Base-by-base conservation (phyloP, 345 rosid species). In the Eucalyptus guilfoylei region DNA sequence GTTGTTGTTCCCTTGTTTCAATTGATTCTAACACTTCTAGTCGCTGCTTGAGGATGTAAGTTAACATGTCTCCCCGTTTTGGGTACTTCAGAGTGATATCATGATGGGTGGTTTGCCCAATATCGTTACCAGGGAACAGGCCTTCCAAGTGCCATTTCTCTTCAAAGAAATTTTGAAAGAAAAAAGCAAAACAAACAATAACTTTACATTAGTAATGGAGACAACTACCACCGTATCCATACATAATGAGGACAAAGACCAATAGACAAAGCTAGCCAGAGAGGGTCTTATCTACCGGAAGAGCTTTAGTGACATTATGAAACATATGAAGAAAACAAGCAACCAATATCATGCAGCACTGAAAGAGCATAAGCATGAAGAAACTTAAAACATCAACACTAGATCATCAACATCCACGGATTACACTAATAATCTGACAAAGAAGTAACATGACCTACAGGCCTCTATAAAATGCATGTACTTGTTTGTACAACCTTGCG, bases 101-200 rank as follows among this genome's bases (percentile, higher is more conserved):
- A 88, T 93, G 91, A 93, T 72, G 91, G 60, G 86, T 88, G 37
- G 64, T 89, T 88, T n/a, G 93, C 88, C 93, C 89, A 90, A 91
- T 94, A 87, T 93, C 94, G 92, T 93, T 96, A 83, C 86, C 45
- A 88, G 93, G 97, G 94, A 94, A 95, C 85, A 97, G 93, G 89
- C 98, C 98, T 92, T 95, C 94, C 21, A n/a, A 95, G 94, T 88
- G 98, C 97, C 94, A 97, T 91, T 93, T 97, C 99, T 93, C 99
- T 96, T 76, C 80, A 15, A 47, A 72, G 48, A 91, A 85, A 88
- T 44, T 88, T 45, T 44, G 89, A 87, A 76, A 28, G 30, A 80
- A 64, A 52, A 19, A 64, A 64, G 11, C 34, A 80, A 16, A 55
- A 32, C 14, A 34, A 55, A 48, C 67, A 13, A 60, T 60, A 60